phyloP scores from a whole-genome alignment of 2,329 filamentous ascomycete species.

The Neonectria sp. region DNA sequence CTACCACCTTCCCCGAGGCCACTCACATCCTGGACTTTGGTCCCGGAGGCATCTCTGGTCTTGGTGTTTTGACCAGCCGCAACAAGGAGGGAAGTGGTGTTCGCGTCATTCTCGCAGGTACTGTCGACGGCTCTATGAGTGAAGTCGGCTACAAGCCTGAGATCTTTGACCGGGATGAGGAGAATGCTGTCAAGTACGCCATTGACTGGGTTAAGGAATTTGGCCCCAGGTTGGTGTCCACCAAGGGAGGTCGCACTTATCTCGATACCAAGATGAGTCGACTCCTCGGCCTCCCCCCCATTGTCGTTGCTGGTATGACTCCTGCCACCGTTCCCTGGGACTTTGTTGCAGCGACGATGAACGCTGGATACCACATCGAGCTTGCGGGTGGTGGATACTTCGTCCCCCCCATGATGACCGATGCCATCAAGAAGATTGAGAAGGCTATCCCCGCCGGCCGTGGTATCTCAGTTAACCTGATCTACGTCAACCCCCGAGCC shows the following conservation, averaged over 20 bases:
- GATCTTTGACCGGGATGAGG: conserved; percentile 95
- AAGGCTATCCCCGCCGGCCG: conserved; percentile 86
- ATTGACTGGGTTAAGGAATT: conserved; percentile 99
- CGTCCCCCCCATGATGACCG: conserved; percentile 85
- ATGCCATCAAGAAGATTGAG: conserved; percentile 88
- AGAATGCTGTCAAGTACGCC: conserved; percentile 94
- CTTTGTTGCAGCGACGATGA: conserved; percentile 93
- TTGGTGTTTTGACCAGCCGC: conserved; percentile 95
- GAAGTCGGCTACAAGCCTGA: conserved; percentile 99
- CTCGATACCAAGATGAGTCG: conserved; percentile 98
- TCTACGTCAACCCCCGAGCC: conserved; percentile 90
- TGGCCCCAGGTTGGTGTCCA: conserved; percentile 92
- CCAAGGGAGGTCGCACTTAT: conserved; percentile 88
- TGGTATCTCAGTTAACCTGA: conserved; percentile 91
- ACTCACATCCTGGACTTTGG: conserved; percentile 98
- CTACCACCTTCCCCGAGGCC: conserved; percentile 90
- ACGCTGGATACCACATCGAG: conserved; percentile 95
- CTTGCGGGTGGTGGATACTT: conserved; percentile 93
- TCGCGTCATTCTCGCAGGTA: conserved; percentile 93
- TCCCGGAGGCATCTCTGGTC: conserved; percentile 94
- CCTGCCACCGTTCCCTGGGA: conserved; percentile 91
- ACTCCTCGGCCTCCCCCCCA: conserved; percentile 85
- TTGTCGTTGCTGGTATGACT: conserved; percentile 96
- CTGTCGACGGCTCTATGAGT: conserved; percentile 89
- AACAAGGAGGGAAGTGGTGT: conserved; percentile 99